These are phyloP conservation scores for Ceratocystis variospora DNA, from an alignment of 2,329 filamentous ascomycete species.

Conservation along the genomic window DNA sequence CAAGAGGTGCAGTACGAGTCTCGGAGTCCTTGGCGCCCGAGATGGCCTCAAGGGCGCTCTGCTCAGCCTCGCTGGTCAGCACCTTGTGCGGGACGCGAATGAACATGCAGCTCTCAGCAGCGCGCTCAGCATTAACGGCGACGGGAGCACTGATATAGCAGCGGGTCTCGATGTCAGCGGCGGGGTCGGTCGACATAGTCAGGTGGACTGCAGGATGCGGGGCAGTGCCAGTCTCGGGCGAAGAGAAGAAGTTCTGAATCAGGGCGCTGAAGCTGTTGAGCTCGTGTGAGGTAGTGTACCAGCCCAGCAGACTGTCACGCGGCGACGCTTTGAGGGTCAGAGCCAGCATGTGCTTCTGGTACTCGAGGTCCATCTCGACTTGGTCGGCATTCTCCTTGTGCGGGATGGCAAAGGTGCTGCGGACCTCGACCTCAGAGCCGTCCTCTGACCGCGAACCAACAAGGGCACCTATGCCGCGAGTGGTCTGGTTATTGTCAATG, in stretches of 20 bases:
- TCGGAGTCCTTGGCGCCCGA: conserved; percentile 68
- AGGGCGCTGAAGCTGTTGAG: conserved; percentile 97
- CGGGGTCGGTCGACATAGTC: conserved; percentile 81
- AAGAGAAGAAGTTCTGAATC: conserved; percentile 98
- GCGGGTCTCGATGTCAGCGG: conserved; percentile 74
- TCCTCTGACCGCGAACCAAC: conserved; percentile 90
- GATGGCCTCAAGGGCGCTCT: conserved; percentile 62
- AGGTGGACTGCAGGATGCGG: conserved; percentile 95
- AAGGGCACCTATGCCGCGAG: conserved; percentile 91
- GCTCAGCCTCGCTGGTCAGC: conserved; percentile 64
- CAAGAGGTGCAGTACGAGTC: conserved; percentile 55
- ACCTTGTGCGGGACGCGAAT: conserved; percentile 94
- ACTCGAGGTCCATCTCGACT: conserved; percentile 98
- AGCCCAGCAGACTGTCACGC: conserved; percentile 85
- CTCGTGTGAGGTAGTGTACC: conserved; percentile 95
- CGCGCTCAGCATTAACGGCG: conserved; percentile 85
- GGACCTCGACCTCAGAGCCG: conserved; percentile 89
- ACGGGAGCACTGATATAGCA: conserved; percentile 95
- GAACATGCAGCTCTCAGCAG: conserved; percentile 91
- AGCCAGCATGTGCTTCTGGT: conserved; percentile 98
- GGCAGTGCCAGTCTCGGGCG: conserved; percentile 91
- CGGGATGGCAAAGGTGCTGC: conserved; percentile 92
- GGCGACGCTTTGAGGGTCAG: conserved; percentile 89
- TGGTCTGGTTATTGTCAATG: conserved; percentile 59
- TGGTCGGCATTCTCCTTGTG: conserved; percentile 98